Conservation (phyloP, 768 basidiomycete genomes). For the Hygrophoropsis aurantiaca region DNA sequence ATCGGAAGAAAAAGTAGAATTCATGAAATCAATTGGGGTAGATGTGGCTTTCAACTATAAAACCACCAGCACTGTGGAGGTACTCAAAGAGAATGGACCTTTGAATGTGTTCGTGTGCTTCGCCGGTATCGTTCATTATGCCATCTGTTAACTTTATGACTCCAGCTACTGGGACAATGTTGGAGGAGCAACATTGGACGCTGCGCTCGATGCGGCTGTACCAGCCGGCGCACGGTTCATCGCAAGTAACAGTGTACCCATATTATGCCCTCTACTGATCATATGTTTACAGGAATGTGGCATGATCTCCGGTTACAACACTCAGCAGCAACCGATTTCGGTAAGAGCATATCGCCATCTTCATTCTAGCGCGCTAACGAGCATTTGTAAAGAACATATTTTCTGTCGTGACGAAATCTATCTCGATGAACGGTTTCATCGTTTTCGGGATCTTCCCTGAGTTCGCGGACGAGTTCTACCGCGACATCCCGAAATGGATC, state of each 20-base stretch:
- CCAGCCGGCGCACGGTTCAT: conserved; percentile 46
- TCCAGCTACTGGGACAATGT: conserved; percentile 44
- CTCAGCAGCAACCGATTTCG: conserved; percentile 11
- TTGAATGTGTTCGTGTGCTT: conserved; percentile 44
- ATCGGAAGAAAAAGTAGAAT: conserved; percentile 68
- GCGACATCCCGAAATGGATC: conserved; percentile 38
- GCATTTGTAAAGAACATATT: conserved; percentile 34
- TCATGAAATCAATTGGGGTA: conserved; percentile 56
- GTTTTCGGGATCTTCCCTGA: conserved; percentile 28
- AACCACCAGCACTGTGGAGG: conserved; percentile 48
- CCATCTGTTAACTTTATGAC: no score
- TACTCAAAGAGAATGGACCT: conserved; percentile 56
- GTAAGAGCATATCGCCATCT: conserved; percentile 6
- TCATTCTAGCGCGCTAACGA: conserved; percentile 14
- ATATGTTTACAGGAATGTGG: conserved; percentile 35
- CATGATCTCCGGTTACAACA: conserved; percentile 15
- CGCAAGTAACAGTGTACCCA: conserved; percentile 14
- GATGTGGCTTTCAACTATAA: conserved; percentile 79
- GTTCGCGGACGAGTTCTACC: conserved; percentile 42
- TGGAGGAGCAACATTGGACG: conserved; percentile 59
- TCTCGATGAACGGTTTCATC: conserved; percentile 37
- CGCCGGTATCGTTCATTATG: no score
- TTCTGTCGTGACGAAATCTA: conserved; percentile 39
- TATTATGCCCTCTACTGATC: neutral
- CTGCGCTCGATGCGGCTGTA: conserved; percentile 48